These are phyloP conservation scores for Parmelia sp. DNA, from an alignment of 495 filamentous ascomycete genomes.

Conservation along the genomic window DNA sequence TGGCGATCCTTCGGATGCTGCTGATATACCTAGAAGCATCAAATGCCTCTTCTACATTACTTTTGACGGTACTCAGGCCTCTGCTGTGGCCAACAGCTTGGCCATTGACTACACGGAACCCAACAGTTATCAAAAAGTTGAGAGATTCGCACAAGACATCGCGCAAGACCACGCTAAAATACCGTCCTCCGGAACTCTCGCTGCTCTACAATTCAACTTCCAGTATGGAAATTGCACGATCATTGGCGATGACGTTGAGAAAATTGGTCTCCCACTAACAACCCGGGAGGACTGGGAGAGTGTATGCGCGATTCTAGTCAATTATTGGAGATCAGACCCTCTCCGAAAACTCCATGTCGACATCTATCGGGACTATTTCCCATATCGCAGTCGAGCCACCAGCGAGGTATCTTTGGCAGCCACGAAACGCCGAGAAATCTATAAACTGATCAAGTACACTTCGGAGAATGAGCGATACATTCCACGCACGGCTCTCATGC, in stretches of 20 bases:
- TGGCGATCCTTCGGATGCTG: not conserved
- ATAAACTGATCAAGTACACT: slow-evolving; percentile 4
- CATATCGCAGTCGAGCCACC: not conserved
- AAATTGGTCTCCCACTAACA: not conserved
- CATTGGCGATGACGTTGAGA: not conserved
- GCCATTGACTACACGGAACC: not conserved
- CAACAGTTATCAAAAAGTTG: slow-evolving; percentile 2
- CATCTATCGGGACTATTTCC: slow-evolving; percentile 15
- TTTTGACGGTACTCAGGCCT: not conserved
- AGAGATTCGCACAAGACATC: not conserved
- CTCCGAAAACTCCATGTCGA: not conserved
- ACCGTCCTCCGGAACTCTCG: not conserved
- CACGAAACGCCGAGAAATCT: slow-evolving; percentile 6
- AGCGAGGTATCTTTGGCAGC: slow-evolving; percentile 1
- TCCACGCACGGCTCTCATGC: slow-evolving; percentile 6
- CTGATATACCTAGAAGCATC: not conserved
- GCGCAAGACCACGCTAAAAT: not conserved
- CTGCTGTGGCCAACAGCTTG: not conserved
- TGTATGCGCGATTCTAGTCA: not conserved
- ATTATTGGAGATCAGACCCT: not conserved
- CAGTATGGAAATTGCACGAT: slow-evolving; percentile 11
- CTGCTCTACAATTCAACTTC: not conserved
- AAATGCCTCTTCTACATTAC: not conserved
- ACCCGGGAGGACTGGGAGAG: slow-evolving; percentile 2
- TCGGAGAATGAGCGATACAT: slow-evolving; percentile 3